A percentile compares a stretch with the other conserved stretches of the same genome.
Evolutionary conservation across 352 stramenopile species (phyloP).

Genomic region (Thraustochytrium sp.): DNA sequence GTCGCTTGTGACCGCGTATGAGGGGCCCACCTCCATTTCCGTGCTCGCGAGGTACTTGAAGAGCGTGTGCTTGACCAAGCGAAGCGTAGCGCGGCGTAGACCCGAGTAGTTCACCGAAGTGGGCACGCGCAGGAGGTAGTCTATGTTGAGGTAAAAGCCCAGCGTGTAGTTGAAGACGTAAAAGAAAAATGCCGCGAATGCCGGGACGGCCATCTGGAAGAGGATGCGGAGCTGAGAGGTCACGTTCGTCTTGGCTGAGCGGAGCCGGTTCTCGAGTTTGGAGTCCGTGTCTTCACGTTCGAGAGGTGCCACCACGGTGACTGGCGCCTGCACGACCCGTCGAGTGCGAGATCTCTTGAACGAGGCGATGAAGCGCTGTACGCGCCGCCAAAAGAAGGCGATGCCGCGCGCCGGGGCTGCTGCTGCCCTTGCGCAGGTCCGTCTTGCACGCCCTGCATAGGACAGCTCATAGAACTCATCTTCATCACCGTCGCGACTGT

Average conservation of each 20-base stretch:
- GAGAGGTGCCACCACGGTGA: not conserved
- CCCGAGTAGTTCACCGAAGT: conserved; percentile 15
- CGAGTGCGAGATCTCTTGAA: no score
- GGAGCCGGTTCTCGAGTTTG: not conserved
- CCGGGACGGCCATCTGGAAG: not conserved
- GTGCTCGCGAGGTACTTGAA: conserved; percentile 6
- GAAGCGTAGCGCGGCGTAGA: not conserved
- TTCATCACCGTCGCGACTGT: not conserved
- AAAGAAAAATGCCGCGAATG: not conserved
- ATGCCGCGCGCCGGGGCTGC: no score
- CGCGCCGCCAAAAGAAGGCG: no score
- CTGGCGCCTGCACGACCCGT: no score
- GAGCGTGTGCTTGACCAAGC: not conserved
- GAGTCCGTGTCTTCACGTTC: not conserved
- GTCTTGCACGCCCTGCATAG: no score
- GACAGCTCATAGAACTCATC: not conserved
- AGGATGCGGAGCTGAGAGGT: not conserved
- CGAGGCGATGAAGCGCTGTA: no score
- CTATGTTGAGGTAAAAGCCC: not conserved
- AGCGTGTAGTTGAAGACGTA: conserved; percentile 24
- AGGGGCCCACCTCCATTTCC: not conserved
- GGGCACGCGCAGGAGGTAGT: conserved; percentile 10
- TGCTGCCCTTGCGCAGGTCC: no score
- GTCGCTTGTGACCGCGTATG: not conserved
- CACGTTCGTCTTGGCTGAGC: not conserved